These are phyloP conservation scores for Ophiostoma perfectum DNA, from an alignment of 2,329 filamentous ascomycete genomes.

Conservation along the genomic window DNA sequence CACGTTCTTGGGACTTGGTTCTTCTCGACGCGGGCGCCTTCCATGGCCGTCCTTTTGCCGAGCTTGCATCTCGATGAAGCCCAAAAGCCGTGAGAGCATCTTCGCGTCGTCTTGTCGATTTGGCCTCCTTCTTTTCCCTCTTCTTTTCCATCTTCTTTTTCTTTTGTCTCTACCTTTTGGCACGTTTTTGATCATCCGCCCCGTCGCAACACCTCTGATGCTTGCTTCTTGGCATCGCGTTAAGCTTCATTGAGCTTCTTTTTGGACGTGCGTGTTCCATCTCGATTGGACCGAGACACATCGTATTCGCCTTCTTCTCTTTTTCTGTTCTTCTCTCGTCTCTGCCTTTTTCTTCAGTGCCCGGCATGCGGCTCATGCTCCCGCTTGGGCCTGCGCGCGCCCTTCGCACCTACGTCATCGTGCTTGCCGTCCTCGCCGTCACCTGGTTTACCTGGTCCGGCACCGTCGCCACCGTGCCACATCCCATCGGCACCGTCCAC, in stretches of 20 bases:
- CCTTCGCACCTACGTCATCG: slow-evolving; percentile 11
- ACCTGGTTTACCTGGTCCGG: slow-evolving; percentile 16
- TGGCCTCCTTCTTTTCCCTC: not conserved
- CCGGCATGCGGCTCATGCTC: slow-evolving; percentile 17
- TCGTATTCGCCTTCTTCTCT: not conserved
- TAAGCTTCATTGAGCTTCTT: not conserved
- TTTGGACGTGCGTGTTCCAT: not conserved
- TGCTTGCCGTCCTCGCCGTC: slow-evolving; percentile 12
- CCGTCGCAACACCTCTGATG: not conserved
- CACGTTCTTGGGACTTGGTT: not conserved
- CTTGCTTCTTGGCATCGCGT: not conserved
- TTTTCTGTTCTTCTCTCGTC: not conserved
- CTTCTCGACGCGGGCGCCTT: not conserved
- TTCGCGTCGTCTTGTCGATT: not conserved
- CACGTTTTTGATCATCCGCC: not conserved
- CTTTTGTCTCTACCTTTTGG: not conserved
- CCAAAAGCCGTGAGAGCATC: not conserved
- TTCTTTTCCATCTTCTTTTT: not conserved
- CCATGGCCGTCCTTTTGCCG: too few relatives aligned
- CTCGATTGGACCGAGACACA: not conserved
- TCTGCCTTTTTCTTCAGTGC: too few relatives aligned
- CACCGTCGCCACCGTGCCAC: not conserved
- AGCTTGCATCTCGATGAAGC: too few relatives aligned
- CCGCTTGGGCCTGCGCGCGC: slow-evolving; percentile 16
- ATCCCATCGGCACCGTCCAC: not conserved